Conservation (phyloP, 148 eudicot species). For the Rhododendron williamsianum region DNA sequence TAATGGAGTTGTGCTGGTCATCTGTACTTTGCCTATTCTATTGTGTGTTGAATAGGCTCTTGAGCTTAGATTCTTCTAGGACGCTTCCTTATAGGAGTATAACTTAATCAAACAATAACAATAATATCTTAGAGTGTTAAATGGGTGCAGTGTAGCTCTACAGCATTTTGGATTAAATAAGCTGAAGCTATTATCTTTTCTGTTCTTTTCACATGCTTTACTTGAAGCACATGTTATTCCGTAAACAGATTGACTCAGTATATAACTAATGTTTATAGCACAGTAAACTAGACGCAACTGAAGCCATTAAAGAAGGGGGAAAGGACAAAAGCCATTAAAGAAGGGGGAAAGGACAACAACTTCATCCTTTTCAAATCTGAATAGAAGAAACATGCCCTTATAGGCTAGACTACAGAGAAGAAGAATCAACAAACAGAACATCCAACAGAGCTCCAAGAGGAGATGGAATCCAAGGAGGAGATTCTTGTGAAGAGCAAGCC, state of each 20-base stretch:
- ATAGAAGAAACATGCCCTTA: neutral
- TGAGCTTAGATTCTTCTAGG: constrained; percentile 21
- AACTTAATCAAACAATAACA: neutral
- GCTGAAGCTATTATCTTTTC: neutral
- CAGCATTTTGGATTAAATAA: constrained; percentile 3
- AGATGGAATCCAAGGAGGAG: neutral
- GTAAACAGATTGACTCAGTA: constrained; percentile 8
- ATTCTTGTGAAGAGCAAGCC: neutral
- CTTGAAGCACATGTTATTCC: neutral
- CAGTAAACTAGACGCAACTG: constrained; percentile 7
- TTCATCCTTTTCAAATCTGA: neutral
- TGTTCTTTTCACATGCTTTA: neutral
- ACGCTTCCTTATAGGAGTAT: neutral
- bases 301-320: neutral
- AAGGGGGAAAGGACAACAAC: neutral
- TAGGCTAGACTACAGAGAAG: neutral
- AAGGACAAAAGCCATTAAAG: neutral
- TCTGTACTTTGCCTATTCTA: constrained; percentile 16
- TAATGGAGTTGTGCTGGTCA: constrained; percentile 28
- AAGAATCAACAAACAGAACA: neutral
- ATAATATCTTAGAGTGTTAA: neutral
- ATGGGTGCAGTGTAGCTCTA: neutral
- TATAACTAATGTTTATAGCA: neutral
- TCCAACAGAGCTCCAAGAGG: neutral
- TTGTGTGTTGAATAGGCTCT: constrained; percentile 12